Evolutionary conservation across 805 yeast genomes (phyloP), one percentile per base, ranked within the genome.

Genomic region (Cyberlindnera amylophila): DNA sequence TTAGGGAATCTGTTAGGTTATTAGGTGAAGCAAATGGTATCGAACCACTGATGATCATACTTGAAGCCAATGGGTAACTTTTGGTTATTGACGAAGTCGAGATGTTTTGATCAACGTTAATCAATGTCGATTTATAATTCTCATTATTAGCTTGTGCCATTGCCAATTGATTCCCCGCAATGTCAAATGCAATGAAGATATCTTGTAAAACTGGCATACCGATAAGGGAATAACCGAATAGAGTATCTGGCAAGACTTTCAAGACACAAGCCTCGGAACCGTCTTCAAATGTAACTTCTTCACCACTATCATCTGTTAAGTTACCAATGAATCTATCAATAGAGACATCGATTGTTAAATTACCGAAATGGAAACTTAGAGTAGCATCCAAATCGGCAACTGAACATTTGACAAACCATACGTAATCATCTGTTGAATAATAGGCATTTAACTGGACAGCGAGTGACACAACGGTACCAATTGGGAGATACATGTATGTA

Each of bases 361-460:
- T 71, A 13, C 80, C 84, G 53, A 85, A 67, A 16, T 64, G 51
- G 55, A 82, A 73, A 36, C 72, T 68, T 8, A 85, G 41, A 0
- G 71, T 62, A 2, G 86, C 88, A 18, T 71, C 60, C 8, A 71
- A 51, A 4, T 61, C 52, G 1, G 69, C 71, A 13, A 82, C 63
- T 11, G 72, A 62, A 63, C 93, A 85, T 44, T 74, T 73, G 12
- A 81, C 81, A 13, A 82, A 52, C 91, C 91, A 85, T 14, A 71
- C 66, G 6, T 68, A 54, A 6, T 66, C 64, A n/a, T 41, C 45
- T 4, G 63, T 58, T 3, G 74, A 70, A 55, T 76, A 85, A 48
- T 70, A 74, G 0, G 91, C 91, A 53, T 81, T 80, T 31, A 81
- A 64, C 60, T 85, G 90, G 19, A 83, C 68, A 0, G 90, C 87